Evolutionary conservation across 1,139 yeast species (phyloP).

Genomic region (Sugiyamaella sp.): DNA sequence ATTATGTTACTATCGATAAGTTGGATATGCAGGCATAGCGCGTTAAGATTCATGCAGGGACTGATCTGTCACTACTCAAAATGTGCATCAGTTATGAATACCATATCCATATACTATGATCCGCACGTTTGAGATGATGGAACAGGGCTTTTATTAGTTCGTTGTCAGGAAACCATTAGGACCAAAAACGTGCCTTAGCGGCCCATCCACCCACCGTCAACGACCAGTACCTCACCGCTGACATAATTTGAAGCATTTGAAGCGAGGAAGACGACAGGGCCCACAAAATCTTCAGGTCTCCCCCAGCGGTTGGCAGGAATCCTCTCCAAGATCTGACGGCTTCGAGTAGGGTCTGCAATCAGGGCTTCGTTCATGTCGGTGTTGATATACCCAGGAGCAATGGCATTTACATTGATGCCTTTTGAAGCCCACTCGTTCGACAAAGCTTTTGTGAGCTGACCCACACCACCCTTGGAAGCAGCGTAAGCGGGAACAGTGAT

Average conservation of each 20-base stretch:
- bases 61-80: too few relatives aligned
- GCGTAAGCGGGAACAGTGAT: slow-evolving; percentile 52
- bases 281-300: slow-evolving; percentile 56
- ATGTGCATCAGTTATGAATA: too few relatives aligned
- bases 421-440: slow-evolving; percentile 57
- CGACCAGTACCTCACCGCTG: slow-evolving; percentile 55
- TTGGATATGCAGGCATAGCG: not conserved
- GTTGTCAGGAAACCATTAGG: too few relatives aligned
- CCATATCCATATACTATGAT: too few relatives aligned
- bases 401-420: slow-evolving; percentile 57
- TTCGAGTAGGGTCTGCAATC: slow-evolving; percentile 42
- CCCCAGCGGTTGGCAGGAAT: slow-evolving; percentile 60
- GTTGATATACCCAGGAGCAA: slow-evolving; percentile 59
- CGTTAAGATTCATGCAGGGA: slow-evolving; percentile 7
- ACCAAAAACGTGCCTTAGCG: too few relatives aligned
- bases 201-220: slow-evolving; percentile 62
- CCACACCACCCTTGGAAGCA: slow-evolving; percentile 56
- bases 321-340: slow-evolving; percentile 46
- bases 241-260: slow-evolving; percentile 55
- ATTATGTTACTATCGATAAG: slow-evolving; percentile 4
- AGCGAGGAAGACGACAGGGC: slow-evolving; percentile 56
- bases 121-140: too few relatives aligned
- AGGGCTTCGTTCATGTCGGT: slow-evolving; percentile 55
- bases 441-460: slow-evolving; percentile 52
- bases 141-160: too few relatives aligned